Evolutionary conservation across 352 stramenopile species (phyloP).

Genomic region (Phytophthora podocarpi): DNA sequence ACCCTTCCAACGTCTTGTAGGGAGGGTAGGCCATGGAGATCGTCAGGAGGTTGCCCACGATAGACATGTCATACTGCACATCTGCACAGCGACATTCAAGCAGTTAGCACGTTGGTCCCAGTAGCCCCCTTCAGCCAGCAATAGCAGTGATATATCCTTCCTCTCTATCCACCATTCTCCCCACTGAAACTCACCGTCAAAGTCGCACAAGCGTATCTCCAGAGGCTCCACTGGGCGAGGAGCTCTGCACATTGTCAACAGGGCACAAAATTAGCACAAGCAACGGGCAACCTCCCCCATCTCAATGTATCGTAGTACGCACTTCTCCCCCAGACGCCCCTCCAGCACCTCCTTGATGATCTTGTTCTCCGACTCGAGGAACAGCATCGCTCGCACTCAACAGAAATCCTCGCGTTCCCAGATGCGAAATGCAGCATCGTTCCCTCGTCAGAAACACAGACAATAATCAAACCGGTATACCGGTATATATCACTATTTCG

Average conservation of each 20-base stretch:
- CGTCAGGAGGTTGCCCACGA: constrained; percentile 64
- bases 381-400: constrained; percentile 56
- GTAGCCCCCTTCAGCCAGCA: neutral
- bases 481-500: constrained; percentile 4
- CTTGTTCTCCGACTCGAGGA: constrained; percentile 89
- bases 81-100: constrained; percentile 39
- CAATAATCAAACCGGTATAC: no score
- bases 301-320: constrained; percentile 18
- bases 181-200: constrained; percentile 60
- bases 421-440: constrained; percentile 36
- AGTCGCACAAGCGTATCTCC: constrained; percentile 84
- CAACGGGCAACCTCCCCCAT: neutral
- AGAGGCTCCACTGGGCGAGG: constrained; percentile 75
- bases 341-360: constrained; percentile 87
- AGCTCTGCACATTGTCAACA: constrained; percentile 44
- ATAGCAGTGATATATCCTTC: neutral
- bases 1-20: constrained; percentile 76
- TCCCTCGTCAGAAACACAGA: constrained; percentile 11
- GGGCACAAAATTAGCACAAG: neutral
- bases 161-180: neutral
- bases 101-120: constrained; percentile 8
- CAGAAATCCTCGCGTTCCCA: constrained; percentile 18
- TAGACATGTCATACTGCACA: constrained; percentile 86
- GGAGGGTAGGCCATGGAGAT: constrained; percentile 82
- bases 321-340: constrained; percentile 74